phyloP scores from a whole-genome alignment of 2,329 filamentous ascomycete species.

The Diplodia scrobiculata region DNA sequence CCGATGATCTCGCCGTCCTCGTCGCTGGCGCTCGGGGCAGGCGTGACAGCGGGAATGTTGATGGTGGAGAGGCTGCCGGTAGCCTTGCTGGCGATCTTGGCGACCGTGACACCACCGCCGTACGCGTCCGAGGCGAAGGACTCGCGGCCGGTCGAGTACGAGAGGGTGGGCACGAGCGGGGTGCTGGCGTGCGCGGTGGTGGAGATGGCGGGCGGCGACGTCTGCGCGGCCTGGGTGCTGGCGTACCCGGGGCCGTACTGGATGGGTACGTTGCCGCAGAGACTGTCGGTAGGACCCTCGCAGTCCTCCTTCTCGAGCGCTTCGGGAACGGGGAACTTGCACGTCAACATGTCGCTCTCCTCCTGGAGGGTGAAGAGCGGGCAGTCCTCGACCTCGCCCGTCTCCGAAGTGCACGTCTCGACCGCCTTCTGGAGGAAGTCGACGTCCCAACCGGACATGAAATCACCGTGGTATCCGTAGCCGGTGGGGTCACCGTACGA shows the following conservation, averaged over 20 bases:
- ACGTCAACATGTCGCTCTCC: constrained; percentile 58
- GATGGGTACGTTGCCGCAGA: constrained; percentile 67
- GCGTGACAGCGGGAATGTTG: constrained; percentile 4
- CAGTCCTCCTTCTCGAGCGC: constrained; percentile 63
- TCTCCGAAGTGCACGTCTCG: constrained; percentile 70
- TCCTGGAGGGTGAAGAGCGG: constrained; percentile 70
- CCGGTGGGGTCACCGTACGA: constrained; percentile 73
- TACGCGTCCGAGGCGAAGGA: constrained; percentile 38
- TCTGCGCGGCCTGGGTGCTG: constrained; percentile 32
- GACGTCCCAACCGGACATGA: constrained; percentile 70
- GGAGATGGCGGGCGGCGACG: constrained; percentile 24
- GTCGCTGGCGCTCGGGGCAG: constrained; percentile 24
- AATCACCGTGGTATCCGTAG: constrained; percentile 72
- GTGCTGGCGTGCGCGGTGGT: constrained; percentile 32
- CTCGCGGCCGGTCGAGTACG: constrained; percentile 39
- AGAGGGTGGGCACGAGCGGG: constrained; percentile 39
- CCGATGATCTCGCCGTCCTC: constrained; percentile 37
- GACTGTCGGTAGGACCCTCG: constrained; percentile 55
- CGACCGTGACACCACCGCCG: constrained; percentile 43
- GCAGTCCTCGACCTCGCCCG: constrained; percentile 73
- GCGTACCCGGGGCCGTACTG: constrained; percentile 51
- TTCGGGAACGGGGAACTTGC: constrained; percentile 63
- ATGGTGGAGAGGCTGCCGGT: constrained; percentile 17
- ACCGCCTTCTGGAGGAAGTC: constrained; percentile 67
- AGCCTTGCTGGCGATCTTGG: constrained; percentile 34